Base-by-base conservation (phyloP, 2,329 filamentous ascomycete genomes). In the Canariomyces notabilis region DNA sequence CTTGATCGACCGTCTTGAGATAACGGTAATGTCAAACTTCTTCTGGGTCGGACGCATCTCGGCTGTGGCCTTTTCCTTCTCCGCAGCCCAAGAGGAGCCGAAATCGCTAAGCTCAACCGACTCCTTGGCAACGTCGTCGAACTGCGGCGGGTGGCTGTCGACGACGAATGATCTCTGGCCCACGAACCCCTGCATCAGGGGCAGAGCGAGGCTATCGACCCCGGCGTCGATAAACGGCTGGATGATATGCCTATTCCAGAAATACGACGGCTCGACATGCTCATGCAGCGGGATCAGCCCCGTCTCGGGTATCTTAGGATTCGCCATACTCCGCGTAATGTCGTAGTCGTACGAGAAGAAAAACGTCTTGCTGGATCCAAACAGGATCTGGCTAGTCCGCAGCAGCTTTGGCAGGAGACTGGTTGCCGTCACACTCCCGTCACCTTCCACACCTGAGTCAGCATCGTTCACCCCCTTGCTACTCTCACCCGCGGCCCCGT, bases 261-360 rank as follows among this genome's bases (percentile, higher is more conserved):
- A 97, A 66, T 85, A 97, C 61, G 82, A 67, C 23, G 80, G 77
- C 63, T 96, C 88, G 18, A 84, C 89, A 48, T 79, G 75, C 52
- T 79, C 79, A 63, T 88, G 77, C 4, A 95, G 70, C 5, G 89
- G 83, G 4, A 79, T 56, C 37, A 71, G 38, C 12, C 53, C 66
- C 31, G 64, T 62, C 42, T 65, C 63, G 50, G 77, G 63, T 44
- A 55, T 44, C 35, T 54, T 53, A 3, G 59, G 61, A 45, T 62
- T 71, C 2, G 67, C 66, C 45, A 81, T 59, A 52, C 77, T 82
- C 46, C 84, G 79, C 1, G 93, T 97, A 41, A 98, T 79, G 62
- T 98, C 90, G 62, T 91, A 78, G 54, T 98, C 93, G 64, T 98
- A 96, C 0, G 90, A 90, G 64, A 91, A 98, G 71, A 85, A 97